These are phyloP conservation scores for Kazachstania bromeliacearum DNA, from an alignment of 805 yeast species.

Conservation along the genomic window DNA sequence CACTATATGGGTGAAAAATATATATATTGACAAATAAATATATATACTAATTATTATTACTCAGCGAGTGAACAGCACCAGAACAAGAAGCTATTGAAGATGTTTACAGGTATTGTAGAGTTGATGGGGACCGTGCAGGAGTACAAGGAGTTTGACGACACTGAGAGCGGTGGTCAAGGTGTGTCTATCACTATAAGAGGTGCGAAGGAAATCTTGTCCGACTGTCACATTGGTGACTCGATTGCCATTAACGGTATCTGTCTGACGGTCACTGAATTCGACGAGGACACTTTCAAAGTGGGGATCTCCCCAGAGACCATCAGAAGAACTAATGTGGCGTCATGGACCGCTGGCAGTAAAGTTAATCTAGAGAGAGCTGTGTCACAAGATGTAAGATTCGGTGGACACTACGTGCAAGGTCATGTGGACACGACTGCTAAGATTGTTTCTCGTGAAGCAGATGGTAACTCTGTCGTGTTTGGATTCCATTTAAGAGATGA, in stretches of 20 bases:
- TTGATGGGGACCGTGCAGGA: conserved; percentile 48
- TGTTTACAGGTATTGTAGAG: conserved; percentile 96
- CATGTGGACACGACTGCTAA: conserved; percentile 87
- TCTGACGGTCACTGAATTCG: conserved; percentile 81
- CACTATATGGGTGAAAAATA: too few relatives aligned
- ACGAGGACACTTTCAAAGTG: conserved; percentile 57
- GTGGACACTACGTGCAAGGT: conserved; percentile 97
- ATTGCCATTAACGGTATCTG: conserved; percentile 86
- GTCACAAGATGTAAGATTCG: conserved; percentile 63
- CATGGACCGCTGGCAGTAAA: conserved; percentile 43
- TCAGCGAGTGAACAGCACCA: background rate
- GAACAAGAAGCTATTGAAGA: conserved; percentile 20
- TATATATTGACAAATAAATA: too few relatives aligned
- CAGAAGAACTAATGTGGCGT: conserved; percentile 66
- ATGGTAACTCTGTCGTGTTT: conserved; percentile 68
- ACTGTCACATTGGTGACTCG: conserved; percentile 89
- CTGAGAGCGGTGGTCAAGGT: conserved; percentile 37
- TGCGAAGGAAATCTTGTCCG: conserved; percentile 54
- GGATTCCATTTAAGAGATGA: conserved; percentile 58
- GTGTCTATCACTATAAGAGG: conserved; percentile 58
- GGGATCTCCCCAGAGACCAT: conserved; percentile 92
- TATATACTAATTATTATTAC: too few relatives aligned
- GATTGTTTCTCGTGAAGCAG: conserved; percentile 44
- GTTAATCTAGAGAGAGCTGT: conserved; percentile 94
- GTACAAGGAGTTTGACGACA: conserved; percentile 14